phyloP scores from a whole-genome alignment of 352 stramenopile genomes.

The Phytophthora capsici region DNA sequence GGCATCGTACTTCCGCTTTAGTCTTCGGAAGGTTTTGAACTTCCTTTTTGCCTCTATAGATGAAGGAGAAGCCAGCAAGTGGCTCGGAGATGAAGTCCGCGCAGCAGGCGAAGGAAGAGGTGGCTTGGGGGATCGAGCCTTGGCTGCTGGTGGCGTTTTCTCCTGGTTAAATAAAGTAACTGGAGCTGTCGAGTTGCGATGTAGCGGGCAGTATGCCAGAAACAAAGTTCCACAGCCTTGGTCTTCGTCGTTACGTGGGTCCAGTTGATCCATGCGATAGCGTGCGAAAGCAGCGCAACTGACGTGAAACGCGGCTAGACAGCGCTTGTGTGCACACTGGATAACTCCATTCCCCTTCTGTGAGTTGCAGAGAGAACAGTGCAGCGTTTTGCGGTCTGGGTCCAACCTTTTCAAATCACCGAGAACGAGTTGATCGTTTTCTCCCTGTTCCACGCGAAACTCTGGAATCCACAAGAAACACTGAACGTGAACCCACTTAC shows the following conservation, averaged over 20 bases:
- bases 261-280: slow-evolving; percentile 66
- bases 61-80: slow-evolving; percentile 55
- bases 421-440: slow-evolving; percentile 46
- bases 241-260: slow-evolving; percentile 40
- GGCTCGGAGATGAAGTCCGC: slow-evolving; percentile 49
- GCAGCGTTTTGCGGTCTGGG: slow-evolving; percentile 60
- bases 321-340: slow-evolving; percentile 80
- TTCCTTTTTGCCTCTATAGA: slow-evolving; percentile 58
- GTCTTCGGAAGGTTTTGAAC: slow-evolving; percentile 64
- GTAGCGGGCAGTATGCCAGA: slow-evolving; percentile 70
- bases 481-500: slow-evolving; percentile 82
- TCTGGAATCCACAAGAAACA: slow-evolving; percentile 90
- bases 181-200: slow-evolving; percentile 46
- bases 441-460: slow-evolving; percentile 51
- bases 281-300: slow-evolving; percentile 70
- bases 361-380: slow-evolving; percentile 80
- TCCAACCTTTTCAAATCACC: slow-evolving; percentile 60
- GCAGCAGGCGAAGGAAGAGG: slow-evolving; percentile 23
- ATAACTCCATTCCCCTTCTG: slow-evolving; percentile 64
- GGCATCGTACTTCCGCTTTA: slow-evolving; percentile 79
- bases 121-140: slow-evolving; percentile 8
- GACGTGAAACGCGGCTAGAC: slow-evolving; percentile 80
- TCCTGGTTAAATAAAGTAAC: slow-evolving; percentile 11
- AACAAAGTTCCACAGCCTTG: slow-evolving; percentile 60
- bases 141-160: slow-evolving; percentile 4